Evolutionary conservation across 2,329 filamentous ascomycete genomes (phyloP).

Genomic region (Phialophora verrucosa): DNA sequence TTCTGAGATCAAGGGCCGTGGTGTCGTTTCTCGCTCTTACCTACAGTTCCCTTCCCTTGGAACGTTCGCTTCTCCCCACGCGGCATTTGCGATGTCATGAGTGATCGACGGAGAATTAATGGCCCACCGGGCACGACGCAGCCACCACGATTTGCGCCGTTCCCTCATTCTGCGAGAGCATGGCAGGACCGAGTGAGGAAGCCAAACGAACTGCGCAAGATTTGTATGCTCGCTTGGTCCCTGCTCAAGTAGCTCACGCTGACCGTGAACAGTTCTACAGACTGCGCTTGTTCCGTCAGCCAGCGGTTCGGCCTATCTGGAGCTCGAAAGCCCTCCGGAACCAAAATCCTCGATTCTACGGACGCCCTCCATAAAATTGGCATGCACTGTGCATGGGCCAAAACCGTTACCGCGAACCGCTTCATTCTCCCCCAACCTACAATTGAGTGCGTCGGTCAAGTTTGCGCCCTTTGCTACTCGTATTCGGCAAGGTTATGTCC

Average conservation of each 20-base stretch:
- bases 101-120: slow-evolving; percentile 88
- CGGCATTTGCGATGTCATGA: slow-evolving; percentile 58
- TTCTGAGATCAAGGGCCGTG: not conserved
- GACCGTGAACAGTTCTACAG: slow-evolving; percentile 70
- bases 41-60: not conserved
- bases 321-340: slow-evolving; percentile 57
- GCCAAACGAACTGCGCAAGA: slow-evolving; percentile 76
- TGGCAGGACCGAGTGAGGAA: slow-evolving; percentile 64
- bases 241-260: slow-evolving; percentile 9
- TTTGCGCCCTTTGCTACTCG: slow-evolving; percentile 93
- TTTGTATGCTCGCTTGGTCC: slow-evolving; percentile 67
- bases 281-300: slow-evolving; percentile 92
- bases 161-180: slow-evolving; percentile 55
- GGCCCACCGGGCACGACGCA: slow-evolving; percentile 78
- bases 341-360: slow-evolving; percentile 53
- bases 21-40: not conserved
- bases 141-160: slow-evolving; percentile 71
- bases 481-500: slow-evolving; percentile 80
- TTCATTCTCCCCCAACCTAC: slow-evolving; percentile 88
- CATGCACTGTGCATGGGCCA: slow-evolving; percentile 91
- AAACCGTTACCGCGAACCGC: slow-evolving; percentile 87
- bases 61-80: slow-evolving; percentile 31
- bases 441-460: slow-evolving; percentile 92
- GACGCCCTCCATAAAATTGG: slow-evolving; percentile 76
- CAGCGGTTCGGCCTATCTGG: slow-evolving; percentile 79